Percentiles rank a stretch among this genome's conserved stretches.
Evolutionary conservation across 169 alveolate genomes (phyloP).

Genomic region (Neospora caninum): DNA sequence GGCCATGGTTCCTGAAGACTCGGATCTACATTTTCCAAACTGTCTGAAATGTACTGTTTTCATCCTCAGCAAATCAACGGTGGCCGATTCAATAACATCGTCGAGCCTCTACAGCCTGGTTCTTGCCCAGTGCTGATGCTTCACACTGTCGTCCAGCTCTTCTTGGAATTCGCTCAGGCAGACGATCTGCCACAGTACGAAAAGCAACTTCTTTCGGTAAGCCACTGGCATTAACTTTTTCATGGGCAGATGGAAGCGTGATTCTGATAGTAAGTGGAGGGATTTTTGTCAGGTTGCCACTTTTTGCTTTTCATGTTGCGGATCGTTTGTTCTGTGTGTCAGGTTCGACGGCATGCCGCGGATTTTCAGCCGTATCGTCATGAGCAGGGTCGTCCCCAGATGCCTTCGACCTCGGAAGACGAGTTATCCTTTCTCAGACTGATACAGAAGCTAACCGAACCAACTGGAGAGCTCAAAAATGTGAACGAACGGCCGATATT

Average conservation of each 20-base stretch:
- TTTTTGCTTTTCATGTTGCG: no score
- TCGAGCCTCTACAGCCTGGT: slow-evolving; percentile 23
- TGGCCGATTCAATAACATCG: not conserved
- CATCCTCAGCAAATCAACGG: slow-evolving; percentile 28
- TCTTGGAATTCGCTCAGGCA: slow-evolving; percentile 25
- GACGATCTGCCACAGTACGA: slow-evolving; percentile 3
- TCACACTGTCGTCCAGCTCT: not conserved
- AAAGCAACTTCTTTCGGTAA: slow-evolving; percentile 37
- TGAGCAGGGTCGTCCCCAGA: not conserved
- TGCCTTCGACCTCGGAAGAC: not conserved
- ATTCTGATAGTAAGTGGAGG: no score
- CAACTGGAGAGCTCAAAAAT: no score
- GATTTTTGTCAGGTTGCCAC: no score
- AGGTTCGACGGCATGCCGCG: not conserved
- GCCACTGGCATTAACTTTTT: not conserved
- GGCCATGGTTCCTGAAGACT: no score
- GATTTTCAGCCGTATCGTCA: not conserved
- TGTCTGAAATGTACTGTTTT: not conserved
- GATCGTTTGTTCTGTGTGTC: no score
- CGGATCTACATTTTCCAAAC: no score
- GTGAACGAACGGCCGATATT: no score
- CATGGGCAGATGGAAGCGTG: not conserved
- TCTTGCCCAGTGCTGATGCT: slow-evolving; percentile 44
- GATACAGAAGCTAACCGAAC: no score
- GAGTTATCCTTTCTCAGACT: no score